Evolutionary conservation across 2,329 filamentous ascomycete species (phyloP).

Genomic region (Emmonsiellopsis sp.): DNA sequence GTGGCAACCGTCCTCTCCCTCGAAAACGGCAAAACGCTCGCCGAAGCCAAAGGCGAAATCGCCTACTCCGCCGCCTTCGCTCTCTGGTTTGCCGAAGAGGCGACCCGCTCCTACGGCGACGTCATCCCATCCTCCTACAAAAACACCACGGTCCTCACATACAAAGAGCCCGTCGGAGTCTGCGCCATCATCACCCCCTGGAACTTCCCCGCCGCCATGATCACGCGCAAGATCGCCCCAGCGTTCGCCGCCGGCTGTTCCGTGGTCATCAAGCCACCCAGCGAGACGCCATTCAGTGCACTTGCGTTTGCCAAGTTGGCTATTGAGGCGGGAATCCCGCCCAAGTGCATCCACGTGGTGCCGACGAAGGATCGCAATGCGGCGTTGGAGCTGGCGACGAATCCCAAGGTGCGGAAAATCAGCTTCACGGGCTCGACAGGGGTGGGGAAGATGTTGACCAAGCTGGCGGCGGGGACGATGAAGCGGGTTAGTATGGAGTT

Average conservation of each 20-base stretch:
- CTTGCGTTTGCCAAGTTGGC: constrained; percentile 42
- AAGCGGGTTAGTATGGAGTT: constrained; percentile 36
- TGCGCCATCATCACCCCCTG: constrained; percentile 78
- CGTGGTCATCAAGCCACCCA: constrained; percentile 45
- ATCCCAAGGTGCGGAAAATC: constrained; percentile 62
- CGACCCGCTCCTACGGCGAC: constrained; percentile 40
- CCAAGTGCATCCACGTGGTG: constrained; percentile 63
- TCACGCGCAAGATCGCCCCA: constrained; percentile 14
- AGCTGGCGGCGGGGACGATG: constrained; percentile 21
- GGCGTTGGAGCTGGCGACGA: constrained; percentile 8
- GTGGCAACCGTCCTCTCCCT: constrained; percentile 43
- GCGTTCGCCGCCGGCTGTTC: constrained; percentile 16
- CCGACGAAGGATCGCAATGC: constrained; percentile 55
- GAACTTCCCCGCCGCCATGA: constrained; percentile 65
- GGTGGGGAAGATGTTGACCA: constrained; percentile 19
- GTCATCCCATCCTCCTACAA: constrained; percentile 52
- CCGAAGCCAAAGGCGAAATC: constrained; percentile 41
- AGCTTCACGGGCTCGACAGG: constrained; percentile 38
- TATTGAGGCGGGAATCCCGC: constrained; percentile 7
- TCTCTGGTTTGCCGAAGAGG: constrained; percentile 45
- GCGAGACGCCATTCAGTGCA: constrained; percentile 75
- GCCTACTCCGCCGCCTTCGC: constrained; percentile 41
- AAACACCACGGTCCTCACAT: constrained; percentile 63
- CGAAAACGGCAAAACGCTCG: constrained; percentile 52
- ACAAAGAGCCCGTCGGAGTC: constrained; percentile 76